Base-by-base conservation (phyloP, 2,329 filamentous ascomycete genomes). In the Grosmannia serpens region DNA sequence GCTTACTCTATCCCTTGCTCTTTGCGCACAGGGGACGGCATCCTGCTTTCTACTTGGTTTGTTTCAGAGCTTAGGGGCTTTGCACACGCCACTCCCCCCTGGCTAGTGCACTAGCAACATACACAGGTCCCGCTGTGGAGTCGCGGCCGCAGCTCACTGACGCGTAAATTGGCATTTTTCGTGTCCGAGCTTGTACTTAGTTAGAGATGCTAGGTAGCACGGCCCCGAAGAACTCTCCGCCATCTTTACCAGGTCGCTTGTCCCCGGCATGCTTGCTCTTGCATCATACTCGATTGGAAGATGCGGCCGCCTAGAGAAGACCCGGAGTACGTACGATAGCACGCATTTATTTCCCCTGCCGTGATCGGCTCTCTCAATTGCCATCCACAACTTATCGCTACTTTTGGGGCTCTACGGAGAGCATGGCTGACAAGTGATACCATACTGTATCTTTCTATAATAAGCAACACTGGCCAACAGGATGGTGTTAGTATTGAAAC, bases 11-110 rank as follows among this genome's bases (percentile, higher is more conserved):
- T 27, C 47, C 26, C 26, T 50, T 26, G 22, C 26, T 27, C 47
- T 50, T 26, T 50, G 8, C 26, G n/a, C 22, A 22, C 20, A n/a
- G 27, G 52, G 31, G 52, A 22, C 31, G 31, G 11, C 52, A 54
- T 41, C 52, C 52, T 55, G 38, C 26, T 55, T 47, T 26, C 53
- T 17, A 20, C 35, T 4, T 27, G 22, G 29, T 17, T 15, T 15
- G 55, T 56, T 56, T 56, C 55, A 56, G 55, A 51, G 55, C 55
- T 49, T 56, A 47, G 41, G 54, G 54, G 54, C 41, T 49, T 29
- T 51, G 31, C 17, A 31, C 55, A 56, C 55, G 31, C 55, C 55
- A 38, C 47, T 22, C 55, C 55, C n/a, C 55, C 55, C 55, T 56
- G 55, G 55, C 55, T 51, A 56, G 55, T 51, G 54, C 55, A 33